A percentile compares a stretch with the other conserved stretches of the same genome.
phyloP scores from a whole-genome alignment of 768 basidiomycete genomes.

The Leccinum subtestaceum region DNA sequence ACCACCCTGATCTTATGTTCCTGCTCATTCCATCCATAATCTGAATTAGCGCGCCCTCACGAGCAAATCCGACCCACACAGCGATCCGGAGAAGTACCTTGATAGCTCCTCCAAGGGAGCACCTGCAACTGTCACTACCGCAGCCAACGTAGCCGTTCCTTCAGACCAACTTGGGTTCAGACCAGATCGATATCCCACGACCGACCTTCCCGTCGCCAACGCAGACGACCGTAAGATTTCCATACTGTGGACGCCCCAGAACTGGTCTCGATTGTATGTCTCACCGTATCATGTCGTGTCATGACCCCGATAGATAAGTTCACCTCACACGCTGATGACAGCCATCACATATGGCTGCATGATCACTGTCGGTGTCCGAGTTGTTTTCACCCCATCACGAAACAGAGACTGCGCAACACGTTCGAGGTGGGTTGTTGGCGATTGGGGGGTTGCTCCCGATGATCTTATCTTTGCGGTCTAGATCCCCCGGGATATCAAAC shows the following conservation, averaged over 20 bases:
- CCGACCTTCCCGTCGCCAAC: slow-evolving; percentile 50
- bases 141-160: slow-evolving; percentile 12
- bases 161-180: slow-evolving; percentile 31
- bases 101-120: neutral
- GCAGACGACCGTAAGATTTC: slow-evolving; percentile 60
- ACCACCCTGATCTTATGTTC: neutral
- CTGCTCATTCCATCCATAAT: neutral
- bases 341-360: slow-evolving; percentile 87
- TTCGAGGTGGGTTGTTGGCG: slow-evolving; percentile 55
- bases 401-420: slow-evolving; percentile 86
- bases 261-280: slow-evolving; percentile 77
- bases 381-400: slow-evolving; percentile 86
- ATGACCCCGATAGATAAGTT: neutral
- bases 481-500: slow-evolving; percentile 77
- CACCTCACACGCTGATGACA: slow-evolving; percentile 33
- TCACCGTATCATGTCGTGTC: neutral
- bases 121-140: slow-evolving; percentile 4
- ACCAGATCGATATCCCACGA: slow-evolving; percentile 11
- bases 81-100: neutral
- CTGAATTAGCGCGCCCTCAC: slow-evolving; percentile 1
- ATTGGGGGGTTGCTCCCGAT: neutral
- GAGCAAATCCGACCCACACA: neutral
- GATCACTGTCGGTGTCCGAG: slow-evolving; percentile 89
- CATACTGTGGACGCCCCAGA: slow-evolving; percentile 69
- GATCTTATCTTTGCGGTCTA: slow-evolving; percentile 28